Base-by-base conservation (phyloP, 1,284 basidiomycete species). In the Porodaedalea pini region DNA sequence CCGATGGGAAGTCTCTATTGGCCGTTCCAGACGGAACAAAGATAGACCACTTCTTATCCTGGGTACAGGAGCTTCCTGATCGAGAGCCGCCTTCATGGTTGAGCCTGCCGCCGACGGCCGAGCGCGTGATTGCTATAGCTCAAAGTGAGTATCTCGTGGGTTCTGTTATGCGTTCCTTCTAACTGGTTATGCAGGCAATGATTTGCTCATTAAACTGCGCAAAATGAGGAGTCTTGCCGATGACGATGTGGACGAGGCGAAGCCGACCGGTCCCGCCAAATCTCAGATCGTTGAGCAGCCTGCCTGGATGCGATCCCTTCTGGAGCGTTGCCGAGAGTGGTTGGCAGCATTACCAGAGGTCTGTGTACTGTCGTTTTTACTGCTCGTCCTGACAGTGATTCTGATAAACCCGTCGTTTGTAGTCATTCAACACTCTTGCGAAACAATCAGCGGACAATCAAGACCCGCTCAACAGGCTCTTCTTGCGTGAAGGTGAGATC, bases 41-140 rank as follows among this genome's bases (percentile, higher is more conserved):
- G 72, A 76, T 97, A 60, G 86, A 90, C 48, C 90, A 94, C 63
- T 98, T 94, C 81, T 66, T 95, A 57, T 75, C 80, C 11, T 98
- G 95, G 95, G 89, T 92, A 3, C 83, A 88, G 65, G 78, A 79
- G 15, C 73, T 98, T 39, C 95, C 94, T 0, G 93, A 96, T 66
- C 83, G 89, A 48, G 92, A 96, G 69, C 94, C 94, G 2, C 93
- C 93, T 1, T 84, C 91, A 29, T 97, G 94, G 93, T 78, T 98
- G 52, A 90, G 91, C 66, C 78, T 98, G 29, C 94, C 94, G 3
- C 86, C 89, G 0, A 90, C 90, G 17, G 94, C 94, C 17, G 94
- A 97, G 69, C 84, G 87, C 23, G 87, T 97, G 37, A 94, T 97
- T 63, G 93, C 94, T 6, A 73, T 92, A 51, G 88, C 89, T 2